Base-by-base conservation (phyloP, 805 yeast genomes). In the Ogataea salicorniae region DNA sequence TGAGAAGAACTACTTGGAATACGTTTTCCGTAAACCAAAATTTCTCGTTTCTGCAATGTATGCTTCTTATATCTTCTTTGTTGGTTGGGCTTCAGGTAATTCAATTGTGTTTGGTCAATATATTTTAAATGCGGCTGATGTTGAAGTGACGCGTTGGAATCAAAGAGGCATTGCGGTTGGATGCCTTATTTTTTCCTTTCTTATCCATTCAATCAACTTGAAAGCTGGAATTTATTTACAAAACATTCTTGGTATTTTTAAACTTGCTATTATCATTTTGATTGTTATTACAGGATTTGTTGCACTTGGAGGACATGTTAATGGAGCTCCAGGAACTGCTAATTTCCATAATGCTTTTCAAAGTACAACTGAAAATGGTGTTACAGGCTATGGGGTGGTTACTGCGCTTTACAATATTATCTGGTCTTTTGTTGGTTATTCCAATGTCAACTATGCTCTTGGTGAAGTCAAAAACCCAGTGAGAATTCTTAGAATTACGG, bases 41-140 rank as follows among this genome's bases (percentile, higher is more conserved):
- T 84, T 83, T 60, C 70, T 87, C 47, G 76, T 81, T 41, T 80
- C 85, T 26, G 78, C 75, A 33, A 75, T 78, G 75, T 80, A 78
- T 52, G 89, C 87, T 1, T 67, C 88, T 4, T 86, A 86, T 61
- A 81, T 82, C 20, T 81, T 87, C 59, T 77, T 85, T 62, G 70
- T 87, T 42, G 94, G 92, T 40, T 87, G 92, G 92, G 92, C 95
- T 23, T 79, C 92, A 13, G 88, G 92, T 65, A 87, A 87, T 66
- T 81, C 90, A 18, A 80, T 86, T 46, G 87, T 84, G 38, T 84
- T 84, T 51, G 95, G 94, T 37, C 85, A 85, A 61, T 86, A 84
- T 68, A 73, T 87, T 51, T 70, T 87, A 50, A 77, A 76, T 34
- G 95, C 94, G 14, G 90, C 91, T 7, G 84, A 79, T 38, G 76